Evolutionary conservation across 2,329 filamentous ascomycete genomes (phyloP).

Genomic region (Cephalotrichum gorgonifer): DNA sequence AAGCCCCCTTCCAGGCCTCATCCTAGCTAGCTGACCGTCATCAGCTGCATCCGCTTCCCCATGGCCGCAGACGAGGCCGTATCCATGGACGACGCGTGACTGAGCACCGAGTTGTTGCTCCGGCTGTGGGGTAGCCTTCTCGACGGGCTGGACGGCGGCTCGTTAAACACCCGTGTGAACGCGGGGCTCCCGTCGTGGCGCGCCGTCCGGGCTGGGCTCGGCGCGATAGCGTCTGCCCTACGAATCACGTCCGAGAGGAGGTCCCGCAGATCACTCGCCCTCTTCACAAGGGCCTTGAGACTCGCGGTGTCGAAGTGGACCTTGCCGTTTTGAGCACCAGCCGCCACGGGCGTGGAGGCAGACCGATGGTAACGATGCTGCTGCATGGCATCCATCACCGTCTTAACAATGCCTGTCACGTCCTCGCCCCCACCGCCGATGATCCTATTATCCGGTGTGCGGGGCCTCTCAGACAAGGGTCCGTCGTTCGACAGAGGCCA

Average conservation of each 20-base stretch:
- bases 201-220: constrained; percentile 43
- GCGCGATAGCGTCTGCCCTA: constrained; percentile 45
- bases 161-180: constrained; percentile 56
- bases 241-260: constrained; percentile 49
- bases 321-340: constrained; percentile 26
- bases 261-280: constrained; percentile 49
- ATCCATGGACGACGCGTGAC: constrained; percentile 34
- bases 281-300: constrained; percentile 54
- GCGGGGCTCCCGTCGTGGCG: constrained; percentile 52
- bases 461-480: constrained; percentile 32
- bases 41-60: constrained; percentile 45
- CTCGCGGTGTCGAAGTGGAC: constrained; percentile 61
- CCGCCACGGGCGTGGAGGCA: constrained; percentile 27
- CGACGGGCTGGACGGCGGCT: constrained; percentile 46
- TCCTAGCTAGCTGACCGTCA: constrained; percentile 49
- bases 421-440: constrained; percentile 21
- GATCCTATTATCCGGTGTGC: constrained; percentile 25
- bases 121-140: constrained; percentile 39
- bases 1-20: not conserved
- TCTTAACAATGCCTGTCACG: constrained; percentile 42
- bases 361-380: constrained; percentile 43
- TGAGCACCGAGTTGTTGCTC: constrained; percentile 41
- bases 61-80: constrained; percentile 31
- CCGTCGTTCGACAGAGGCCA: constrained; percentile 19
- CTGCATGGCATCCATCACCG: constrained; percentile 56